phyloP scores from a whole-genome alignment of 2,329 filamentous ascomycete species.

The Botrytis fragariae region DNA sequence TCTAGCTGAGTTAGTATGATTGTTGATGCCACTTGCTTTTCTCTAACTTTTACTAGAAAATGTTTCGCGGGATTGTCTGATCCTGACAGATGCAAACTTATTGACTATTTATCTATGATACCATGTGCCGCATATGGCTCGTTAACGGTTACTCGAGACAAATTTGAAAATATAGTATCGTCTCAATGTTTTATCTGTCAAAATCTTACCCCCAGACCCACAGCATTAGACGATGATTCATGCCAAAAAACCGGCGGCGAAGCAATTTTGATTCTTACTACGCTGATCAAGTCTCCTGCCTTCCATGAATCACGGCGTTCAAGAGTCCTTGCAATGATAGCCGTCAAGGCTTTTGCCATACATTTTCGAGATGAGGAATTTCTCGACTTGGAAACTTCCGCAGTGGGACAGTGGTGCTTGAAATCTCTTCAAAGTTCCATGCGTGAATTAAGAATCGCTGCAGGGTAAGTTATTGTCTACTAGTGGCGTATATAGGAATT shows the following conservation, averaged over 20 bases:
- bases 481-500: neutral
- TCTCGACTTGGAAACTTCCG: slow-evolving; percentile 65
- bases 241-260: slow-evolving; percentile 37
- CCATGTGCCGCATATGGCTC: slow-evolving; percentile 55
- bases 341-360: slow-evolving; percentile 64
- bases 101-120: slow-evolving; percentile 55
- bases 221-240: slow-evolving; percentile 23
- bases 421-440: slow-evolving; percentile 78
- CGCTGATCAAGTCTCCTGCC: slow-evolving; percentile 43
- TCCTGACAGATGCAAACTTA: slow-evolving; percentile 49
- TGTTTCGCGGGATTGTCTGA: slow-evolving; percentile 49
- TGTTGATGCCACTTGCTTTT: neutral
- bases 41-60: slow-evolving; percentile 30
- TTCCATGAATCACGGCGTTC: slow-evolving; percentile 57
- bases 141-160: slow-evolving; percentile 38
- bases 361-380: slow-evolving; percentile 61
- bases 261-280: slow-evolving; percentile 47
- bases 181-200: slow-evolving; percentile 37
- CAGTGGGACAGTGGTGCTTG: slow-evolving; percentile 76
- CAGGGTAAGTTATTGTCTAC: slow-evolving; percentile 50
- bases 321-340: slow-evolving; percentile 68
- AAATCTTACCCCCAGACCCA: slow-evolving; percentile 21
- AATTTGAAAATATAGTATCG: slow-evolving; percentile 33
- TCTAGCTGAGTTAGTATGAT: slow-evolving; percentile 48
- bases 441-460: slow-evolving; percentile 79